phyloP scores from a whole-genome alignment of 176 grass and related monocot species.

The Areca catechu region DNA sequence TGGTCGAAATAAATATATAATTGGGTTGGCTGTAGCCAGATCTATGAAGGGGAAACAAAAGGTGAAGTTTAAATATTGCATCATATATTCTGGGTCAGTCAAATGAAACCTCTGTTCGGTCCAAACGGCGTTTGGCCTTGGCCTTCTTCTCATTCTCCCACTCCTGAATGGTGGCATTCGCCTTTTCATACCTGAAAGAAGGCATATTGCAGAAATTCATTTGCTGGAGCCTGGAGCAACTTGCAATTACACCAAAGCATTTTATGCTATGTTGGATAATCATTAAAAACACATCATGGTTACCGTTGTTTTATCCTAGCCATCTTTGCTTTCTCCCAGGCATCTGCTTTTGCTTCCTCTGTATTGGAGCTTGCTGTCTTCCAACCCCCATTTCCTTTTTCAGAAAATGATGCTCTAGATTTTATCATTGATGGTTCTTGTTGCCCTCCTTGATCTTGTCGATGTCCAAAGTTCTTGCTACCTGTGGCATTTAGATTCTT shows the following conservation, averaged over 20 bases:
- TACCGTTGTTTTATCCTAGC: slow-evolving; percentile 45
- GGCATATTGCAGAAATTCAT: too few species aligned
- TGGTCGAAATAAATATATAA: too few species aligned
- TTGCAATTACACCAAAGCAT: too few species aligned
- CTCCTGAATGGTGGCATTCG: slow-evolving; percentile 49
- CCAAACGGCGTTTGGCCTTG: slow-evolving; percentile 47
- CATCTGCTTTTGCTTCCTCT: slow-evolving; percentile 32
- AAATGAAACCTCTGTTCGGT: slow-evolving; percentile 64
- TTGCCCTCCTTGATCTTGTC: slow-evolving; percentile 33
- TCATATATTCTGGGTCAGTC: not conserved
- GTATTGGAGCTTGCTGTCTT: not conserved
- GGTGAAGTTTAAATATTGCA: too few species aligned
- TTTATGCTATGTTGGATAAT: too few species aligned
- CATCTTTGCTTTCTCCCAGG: slow-evolving; percentile 68
- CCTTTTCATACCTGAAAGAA: slow-evolving; percentile 51
- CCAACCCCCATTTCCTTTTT: slow-evolving; percentile 15
- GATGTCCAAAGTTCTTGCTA: slow-evolving; percentile 40
- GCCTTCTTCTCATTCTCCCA: slow-evolving; percentile 73
- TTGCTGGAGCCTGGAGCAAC: too few species aligned
- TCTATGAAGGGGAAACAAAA: too few species aligned
- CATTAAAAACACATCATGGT: slow-evolving; percentile 1
- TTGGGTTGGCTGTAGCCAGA: too few species aligned
- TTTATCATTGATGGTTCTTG: slow-evolving; percentile 23
- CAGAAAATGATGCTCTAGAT: slow-evolving; percentile 29
- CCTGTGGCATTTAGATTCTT: slow-evolving; percentile 36